These are phyloP conservation scores for Bipolaris oryzae DNA, from an alignment of 2,329 filamentous ascomycete genomes.

Conservation along the genomic window DNA sequence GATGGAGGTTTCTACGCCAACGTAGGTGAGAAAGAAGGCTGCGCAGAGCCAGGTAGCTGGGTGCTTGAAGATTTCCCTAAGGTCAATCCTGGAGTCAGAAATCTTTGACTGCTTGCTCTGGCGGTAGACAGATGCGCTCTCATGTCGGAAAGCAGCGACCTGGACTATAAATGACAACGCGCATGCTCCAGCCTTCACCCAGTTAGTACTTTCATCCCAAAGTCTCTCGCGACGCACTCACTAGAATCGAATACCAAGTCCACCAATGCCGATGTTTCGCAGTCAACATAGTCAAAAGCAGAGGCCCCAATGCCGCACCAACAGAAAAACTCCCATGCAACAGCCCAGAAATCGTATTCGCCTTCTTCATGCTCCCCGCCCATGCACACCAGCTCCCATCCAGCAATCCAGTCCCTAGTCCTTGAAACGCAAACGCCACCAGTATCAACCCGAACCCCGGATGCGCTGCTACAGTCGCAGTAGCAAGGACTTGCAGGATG, in stretches of 20 bases:
- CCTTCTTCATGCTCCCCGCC: constrained; percentile 50
- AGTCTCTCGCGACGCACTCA: constrained; percentile 28
- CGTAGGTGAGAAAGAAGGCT: constrained; percentile 53
- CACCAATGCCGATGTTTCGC: constrained; percentile 43
- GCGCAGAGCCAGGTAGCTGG: constrained; percentile 52
- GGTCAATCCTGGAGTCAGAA: constrained; percentile 3
- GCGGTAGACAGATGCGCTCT: constrained; percentile 43
- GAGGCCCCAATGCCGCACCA: constrained; percentile 49
- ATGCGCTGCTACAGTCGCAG: constrained; percentile 33
- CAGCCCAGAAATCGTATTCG: constrained; percentile 51
- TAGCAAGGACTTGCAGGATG: constrained; percentile 45
- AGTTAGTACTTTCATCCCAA: not conserved
- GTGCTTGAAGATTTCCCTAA: constrained; percentile 40
- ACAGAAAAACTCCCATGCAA: constrained; percentile 51
- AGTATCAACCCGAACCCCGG: constrained; percentile 45
- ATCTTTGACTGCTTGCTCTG: constrained; percentile 26
- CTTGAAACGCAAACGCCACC: constrained; percentile 39
- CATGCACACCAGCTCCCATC: constrained; percentile 56
- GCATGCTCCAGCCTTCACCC: constrained; percentile 6
- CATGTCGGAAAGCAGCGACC: constrained; percentile 47
- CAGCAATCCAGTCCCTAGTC: constrained; percentile 50
- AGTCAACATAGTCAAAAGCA: constrained; percentile 43
- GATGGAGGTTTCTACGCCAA: constrained; percentile 54
- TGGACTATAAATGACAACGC: constrained; percentile 34
- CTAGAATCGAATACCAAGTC: constrained; percentile 50